Percentiles rank a stretch among this genome's conserved stretches.
Evolutionary conservation across 2,329 filamentous ascomycete genomes (phyloP).

Genomic region (Colletotrichum neosansevieriae): DNA sequence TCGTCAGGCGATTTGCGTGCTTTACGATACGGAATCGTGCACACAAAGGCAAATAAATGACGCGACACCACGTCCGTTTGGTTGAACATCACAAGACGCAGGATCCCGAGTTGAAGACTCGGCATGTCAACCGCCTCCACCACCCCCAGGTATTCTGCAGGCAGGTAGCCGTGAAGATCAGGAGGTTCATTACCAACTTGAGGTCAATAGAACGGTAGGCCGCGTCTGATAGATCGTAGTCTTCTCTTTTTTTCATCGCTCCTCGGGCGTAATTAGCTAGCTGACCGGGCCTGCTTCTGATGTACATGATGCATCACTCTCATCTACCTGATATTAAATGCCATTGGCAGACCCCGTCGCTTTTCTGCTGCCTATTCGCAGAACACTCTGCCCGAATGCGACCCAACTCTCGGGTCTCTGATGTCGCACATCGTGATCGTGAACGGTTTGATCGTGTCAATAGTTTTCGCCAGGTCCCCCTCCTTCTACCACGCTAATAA

Average conservation of each 20-base stretch:
- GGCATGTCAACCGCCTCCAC: not conserved
- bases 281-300: slow-evolving; percentile 39
- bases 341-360: slow-evolving; percentile 30
- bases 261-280: slow-evolving; percentile 37
- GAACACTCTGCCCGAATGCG: not conserved
- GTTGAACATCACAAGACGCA: not conserved
- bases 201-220: slow-evolving; percentile 1
- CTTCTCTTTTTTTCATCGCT: slow-evolving; percentile 30
- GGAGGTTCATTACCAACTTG: too few species aligned
- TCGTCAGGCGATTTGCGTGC: slow-evolving; percentile 27
- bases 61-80: not conserved
- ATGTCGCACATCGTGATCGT: slow-evolving; percentile 1
- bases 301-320: slow-evolving; percentile 37
- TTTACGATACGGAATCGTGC: not conserved
- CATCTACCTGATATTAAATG: slow-evolving; percentile 35
- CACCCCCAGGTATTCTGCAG: not conserved
- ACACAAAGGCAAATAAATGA: not conserved
- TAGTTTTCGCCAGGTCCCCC: not conserved
- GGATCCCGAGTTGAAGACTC: slow-evolving; percentile 17
- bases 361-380: slow-evolving; percentile 11
- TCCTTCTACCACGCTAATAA: slow-evolving; percentile 37
- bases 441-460: slow-evolving; percentile 10
- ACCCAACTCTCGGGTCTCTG: slow-evolving; percentile 7
- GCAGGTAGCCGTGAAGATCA: not conserved
- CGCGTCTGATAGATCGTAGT: slow-evolving; percentile 32